phyloP scores from a whole-genome alignment of 176 grass and related monocot genomes.

The Luzula sylvatica region DNA sequence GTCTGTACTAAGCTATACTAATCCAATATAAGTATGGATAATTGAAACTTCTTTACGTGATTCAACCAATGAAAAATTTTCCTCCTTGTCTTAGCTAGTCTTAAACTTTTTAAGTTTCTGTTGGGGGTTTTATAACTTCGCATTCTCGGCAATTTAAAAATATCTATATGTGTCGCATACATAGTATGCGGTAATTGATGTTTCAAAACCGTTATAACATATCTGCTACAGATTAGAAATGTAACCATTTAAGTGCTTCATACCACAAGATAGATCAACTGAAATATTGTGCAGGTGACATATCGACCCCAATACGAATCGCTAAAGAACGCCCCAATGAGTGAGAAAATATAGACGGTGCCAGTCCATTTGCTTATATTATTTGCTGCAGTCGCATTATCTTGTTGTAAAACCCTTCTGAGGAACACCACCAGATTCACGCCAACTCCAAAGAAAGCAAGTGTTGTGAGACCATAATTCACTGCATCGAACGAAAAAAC shows the following conservation, averaged over 20 bases:
- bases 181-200: too few species aligned
- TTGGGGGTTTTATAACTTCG: too few species aligned
- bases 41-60: too few species aligned
- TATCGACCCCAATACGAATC: constrained; percentile 90
- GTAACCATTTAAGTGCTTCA: background rate
- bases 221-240: too few species aligned
- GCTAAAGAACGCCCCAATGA: constrained; percentile 77
- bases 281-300: constrained; percentile 68
- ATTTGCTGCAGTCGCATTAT: constrained; percentile 57
- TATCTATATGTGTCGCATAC: too few species aligned
- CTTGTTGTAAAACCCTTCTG: constrained; percentile 54
- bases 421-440: constrained; percentile 86
- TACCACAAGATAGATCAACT: constrained; percentile 72
- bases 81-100: too few species aligned
- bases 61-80: too few species aligned
- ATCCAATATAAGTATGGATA: background rate
- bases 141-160: too few species aligned
- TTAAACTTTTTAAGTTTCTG: too few species aligned
- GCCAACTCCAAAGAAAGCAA: constrained; percentile 85
- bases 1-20: background rate
- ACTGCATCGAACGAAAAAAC: constrained; percentile 25
- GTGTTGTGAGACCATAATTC: constrained; percentile 63
- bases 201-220: too few species aligned
- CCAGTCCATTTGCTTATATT: constrained; percentile 90
- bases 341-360: constrained; percentile 80